Evolutionary conservation across 495 filamentous ascomycete species (phyloP).

Genomic region (Penicillium malachiteum): DNA sequence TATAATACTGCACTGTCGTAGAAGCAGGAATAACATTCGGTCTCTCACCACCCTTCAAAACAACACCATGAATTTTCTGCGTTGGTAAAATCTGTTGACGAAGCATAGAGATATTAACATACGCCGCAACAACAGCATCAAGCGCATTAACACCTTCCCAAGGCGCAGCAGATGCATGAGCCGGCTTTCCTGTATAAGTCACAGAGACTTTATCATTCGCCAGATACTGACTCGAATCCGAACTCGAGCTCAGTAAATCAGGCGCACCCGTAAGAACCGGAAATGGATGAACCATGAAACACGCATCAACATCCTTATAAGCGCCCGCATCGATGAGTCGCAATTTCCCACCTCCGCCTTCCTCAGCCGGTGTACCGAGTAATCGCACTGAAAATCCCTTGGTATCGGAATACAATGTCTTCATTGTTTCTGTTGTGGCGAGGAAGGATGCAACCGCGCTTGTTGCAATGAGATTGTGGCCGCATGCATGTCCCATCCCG

Average conservation of each 20-base stretch:
- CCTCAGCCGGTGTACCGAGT: conserved; percentile 47
- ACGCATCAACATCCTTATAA: conserved; percentile 46
- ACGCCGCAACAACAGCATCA: conserved; percentile 60
- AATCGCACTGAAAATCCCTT: conserved; percentile 28
- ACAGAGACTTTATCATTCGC: conserved; percentile 52
- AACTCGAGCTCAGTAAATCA: conserved; percentile 26
- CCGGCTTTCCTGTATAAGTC: conserved; percentile 45
- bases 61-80: conserved; percentile 46
- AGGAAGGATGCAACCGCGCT: conserved; percentile 45
- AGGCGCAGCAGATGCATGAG: conserved; percentile 58
- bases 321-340: conserved; percentile 50
- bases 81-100: conserved; percentile 56
- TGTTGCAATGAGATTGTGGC: conserved; percentile 48
- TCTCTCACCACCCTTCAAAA: conserved; percentile 42
- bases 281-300: conserved; percentile 55
- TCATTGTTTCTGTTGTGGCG: conserved; percentile 36
- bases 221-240: conserved; percentile 40
- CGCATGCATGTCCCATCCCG: conserved; percentile 48
- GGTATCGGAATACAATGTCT: conserved; percentile 3
- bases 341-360: conserved; percentile 45
- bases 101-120: conserved; percentile 59
- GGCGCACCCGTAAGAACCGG: conserved; percentile 31
- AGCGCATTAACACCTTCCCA: conserved; percentile 67
- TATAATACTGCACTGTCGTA: conserved; percentile 55
- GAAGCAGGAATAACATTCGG: conserved; percentile 55